A percentile compares a stretch with the other conserved stretches of the same genome.
Evolutionary conservation across 345 rosid species (phyloP).

Genomic region (Angophora floribunda): DNA sequence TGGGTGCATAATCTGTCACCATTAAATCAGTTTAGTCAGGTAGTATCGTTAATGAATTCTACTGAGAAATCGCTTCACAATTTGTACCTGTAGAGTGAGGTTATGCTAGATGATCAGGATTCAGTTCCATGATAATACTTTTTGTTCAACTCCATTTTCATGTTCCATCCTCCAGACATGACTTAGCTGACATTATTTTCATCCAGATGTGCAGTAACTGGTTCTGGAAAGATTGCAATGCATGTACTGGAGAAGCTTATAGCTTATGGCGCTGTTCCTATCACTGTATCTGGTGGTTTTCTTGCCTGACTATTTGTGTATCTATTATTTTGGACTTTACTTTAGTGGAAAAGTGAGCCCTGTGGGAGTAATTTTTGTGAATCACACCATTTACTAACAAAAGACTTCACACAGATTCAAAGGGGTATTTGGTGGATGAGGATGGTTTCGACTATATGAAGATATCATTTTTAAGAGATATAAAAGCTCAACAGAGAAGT

Average conservation of each 20-base stretch:
- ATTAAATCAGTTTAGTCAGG: background rate
- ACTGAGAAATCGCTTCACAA: background rate
- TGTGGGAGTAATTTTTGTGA: background rate
- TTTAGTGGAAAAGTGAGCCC: background rate
- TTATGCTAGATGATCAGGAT: background rate
- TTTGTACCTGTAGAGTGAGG: background rate
- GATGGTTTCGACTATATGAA: constrained; percentile 97
- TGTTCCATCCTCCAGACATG: background rate
- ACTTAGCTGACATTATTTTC: background rate
- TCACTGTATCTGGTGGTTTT: constrained; percentile 72
- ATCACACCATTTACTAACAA: background rate
- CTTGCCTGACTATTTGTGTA: background rate
- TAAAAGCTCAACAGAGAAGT: constrained; percentile 94
- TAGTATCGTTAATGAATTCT: background rate
- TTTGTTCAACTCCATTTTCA: background rate
- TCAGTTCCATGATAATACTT: background rate
- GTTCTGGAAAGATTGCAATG: constrained; percentile 98
- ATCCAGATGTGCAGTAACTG: constrained; percentile 87
- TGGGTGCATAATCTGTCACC: background rate
- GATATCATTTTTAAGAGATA: constrained; percentile 89
- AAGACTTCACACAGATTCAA: constrained; percentile 55
- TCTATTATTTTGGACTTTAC: background rate
- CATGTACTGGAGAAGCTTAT: constrained; percentile 97
- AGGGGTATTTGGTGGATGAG: constrained; percentile 94
- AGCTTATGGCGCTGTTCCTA: constrained; percentile 90